Evolutionary conservation across 2,329 filamentous ascomycete species (phyloP), one percentile per base, ranked within the genome.

Genomic region (Microcyclospora pomicola): DNA sequence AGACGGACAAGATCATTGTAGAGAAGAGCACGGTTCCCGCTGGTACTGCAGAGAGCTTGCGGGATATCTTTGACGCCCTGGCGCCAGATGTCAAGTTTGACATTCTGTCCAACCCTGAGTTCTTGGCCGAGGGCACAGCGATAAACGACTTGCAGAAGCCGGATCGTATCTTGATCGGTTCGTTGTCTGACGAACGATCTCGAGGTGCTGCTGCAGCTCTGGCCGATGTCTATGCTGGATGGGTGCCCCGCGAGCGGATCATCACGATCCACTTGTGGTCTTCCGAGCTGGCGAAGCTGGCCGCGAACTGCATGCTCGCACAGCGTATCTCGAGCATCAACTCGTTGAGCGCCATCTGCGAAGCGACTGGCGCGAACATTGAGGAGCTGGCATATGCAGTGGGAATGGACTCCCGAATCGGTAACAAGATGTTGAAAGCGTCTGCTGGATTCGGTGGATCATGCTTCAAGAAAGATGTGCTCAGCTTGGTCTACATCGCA

Each of bases 1-100:
- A 70, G 24, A 64, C 69, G 13, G 77, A 77, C 34, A 74, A 79
- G 38, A 82, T 87, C 39, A 74, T 88, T 36, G 82, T 87, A 14
- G 82, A 87, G 63, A 88, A 87, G 64, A 81, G 75, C 39, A 88
- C 82, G 0, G 82, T 87, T 16, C 82, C 82, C 2, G 83, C 79
- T 55, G 68, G 77, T 43, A 86, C 82, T 5, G 79, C 80, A 2
- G 71, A 82, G 48, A 71, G 76, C 27, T 75, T 86, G 30, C 69
- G 72, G 48, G 71, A 78, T 47, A 82, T 77, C 46, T 75, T 84
- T 10, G 41, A 45, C 15, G 62, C 67, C 36, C 41, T 50, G 34
- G 71, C 75, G 49, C 77, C 78, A 1, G 71, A 70, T 13, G 67
- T 76, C 10, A 68, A 71, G 43, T 86, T 86, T 53, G 79, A 86